These are phyloP conservation scores for Ceratobasidium sp. DNA, from an alignment of 1,284 basidiomycete species.

Conservation along the genomic window DNA sequence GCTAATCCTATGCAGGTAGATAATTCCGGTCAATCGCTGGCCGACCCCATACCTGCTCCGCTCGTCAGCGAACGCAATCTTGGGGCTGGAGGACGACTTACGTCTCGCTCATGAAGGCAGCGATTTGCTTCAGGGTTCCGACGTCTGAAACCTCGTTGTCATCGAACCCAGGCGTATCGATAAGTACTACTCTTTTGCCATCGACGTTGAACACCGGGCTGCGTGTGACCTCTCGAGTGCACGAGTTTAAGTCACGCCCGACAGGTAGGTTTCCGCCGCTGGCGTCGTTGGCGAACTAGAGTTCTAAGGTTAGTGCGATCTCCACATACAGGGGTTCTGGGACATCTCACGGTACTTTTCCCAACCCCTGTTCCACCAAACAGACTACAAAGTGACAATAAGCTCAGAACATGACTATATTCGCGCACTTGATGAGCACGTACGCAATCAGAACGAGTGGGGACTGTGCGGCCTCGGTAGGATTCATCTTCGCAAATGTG, in stretches of 20 bases:
- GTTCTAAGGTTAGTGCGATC: neutral
- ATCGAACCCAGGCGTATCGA: slow-evolving; percentile 50
- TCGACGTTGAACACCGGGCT: slow-evolving; percentile 47
- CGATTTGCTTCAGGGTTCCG: slow-evolving; percentile 41
- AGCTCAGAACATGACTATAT: neutral
- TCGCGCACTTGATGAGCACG: neutral
- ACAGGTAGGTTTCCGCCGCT: slow-evolving; percentile 49
- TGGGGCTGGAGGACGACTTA: slow-evolving; percentile 15
- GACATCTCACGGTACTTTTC: slow-evolving; percentile 10
- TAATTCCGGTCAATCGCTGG: slow-evolving; percentile 36
- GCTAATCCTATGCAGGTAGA: slow-evolving; percentile 48
- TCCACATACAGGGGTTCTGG: neutral
- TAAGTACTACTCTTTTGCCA: slow-evolving; percentile 50
- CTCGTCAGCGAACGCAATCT: neutral
- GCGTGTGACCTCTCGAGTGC: slow-evolving; percentile 5
- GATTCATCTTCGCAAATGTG: neutral
- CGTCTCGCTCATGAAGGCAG: slow-evolving; percentile 39
- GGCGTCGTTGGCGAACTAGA: slow-evolving; percentile 53
- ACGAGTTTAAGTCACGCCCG: slow-evolving; percentile 13
- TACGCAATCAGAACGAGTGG: slow-evolving; percentile 25
- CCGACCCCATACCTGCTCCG: slow-evolving; percentile 8
- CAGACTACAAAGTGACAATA: neutral
- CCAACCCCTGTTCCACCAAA: slow-evolving; percentile 37
- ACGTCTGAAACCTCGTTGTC: slow-evolving; percentile 40
- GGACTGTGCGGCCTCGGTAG: neutral